Conservation (phyloP, 169 alveolate genomes). For the Cystoisospora suis region DNA sequence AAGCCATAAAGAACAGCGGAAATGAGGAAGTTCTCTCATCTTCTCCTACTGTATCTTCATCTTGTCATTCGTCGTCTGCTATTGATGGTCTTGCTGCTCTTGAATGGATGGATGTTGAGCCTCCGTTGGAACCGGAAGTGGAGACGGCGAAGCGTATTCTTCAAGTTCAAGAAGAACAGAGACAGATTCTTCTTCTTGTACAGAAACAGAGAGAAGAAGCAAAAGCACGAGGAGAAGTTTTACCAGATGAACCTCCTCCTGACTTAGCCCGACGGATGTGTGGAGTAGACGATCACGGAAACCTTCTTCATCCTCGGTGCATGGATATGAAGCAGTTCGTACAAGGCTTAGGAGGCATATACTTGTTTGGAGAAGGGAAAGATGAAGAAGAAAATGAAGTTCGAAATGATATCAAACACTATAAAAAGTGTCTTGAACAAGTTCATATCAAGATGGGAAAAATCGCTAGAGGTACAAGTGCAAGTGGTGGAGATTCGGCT, state of each 20-base stretch:
- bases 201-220: neutral
- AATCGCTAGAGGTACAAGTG: neutral
- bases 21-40: too few relatives aligned
- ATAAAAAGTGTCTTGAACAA: neutral
- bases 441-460: slow-evolving; percentile 15
- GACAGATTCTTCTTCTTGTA: neutral
- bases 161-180: slow-evolving; percentile 20
- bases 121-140: neutral
- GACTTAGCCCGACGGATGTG: neutral
- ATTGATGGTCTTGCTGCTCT: too few relatives aligned
- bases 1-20: too few relatives aligned
- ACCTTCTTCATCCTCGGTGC: slow-evolving; percentile 15
- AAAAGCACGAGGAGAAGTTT: neutral
- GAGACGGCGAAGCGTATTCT: neutral
- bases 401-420: neutral
- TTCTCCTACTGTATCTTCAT: too few relatives aligned
- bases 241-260: neutral
- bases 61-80: too few relatives aligned
- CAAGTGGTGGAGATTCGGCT: neutral
- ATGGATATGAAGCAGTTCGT: neutral
- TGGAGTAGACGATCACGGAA: slow-evolving; percentile 14
- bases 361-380: neutral
- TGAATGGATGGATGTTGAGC: too few relatives aligned
- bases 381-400: neutral
- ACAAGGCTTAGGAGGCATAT: neutral